Evolutionary conservation across 2,329 filamentous ascomycete genomes (phyloP), one percentile per base, ranked within the genome.

Genomic region (Colletotrichum sp.): DNA sequence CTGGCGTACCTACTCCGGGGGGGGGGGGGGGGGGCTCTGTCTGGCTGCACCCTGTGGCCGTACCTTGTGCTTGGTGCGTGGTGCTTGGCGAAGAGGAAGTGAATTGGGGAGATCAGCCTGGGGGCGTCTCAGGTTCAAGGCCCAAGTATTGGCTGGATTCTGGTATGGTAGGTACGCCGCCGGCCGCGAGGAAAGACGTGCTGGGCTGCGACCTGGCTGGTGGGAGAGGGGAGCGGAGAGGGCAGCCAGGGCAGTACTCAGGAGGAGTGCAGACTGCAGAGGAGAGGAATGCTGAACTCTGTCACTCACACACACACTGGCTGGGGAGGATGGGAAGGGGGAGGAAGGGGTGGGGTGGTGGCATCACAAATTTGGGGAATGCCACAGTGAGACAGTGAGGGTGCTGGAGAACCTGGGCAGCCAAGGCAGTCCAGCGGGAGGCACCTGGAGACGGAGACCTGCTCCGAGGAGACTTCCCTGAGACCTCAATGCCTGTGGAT

Each of bases 111-210:
- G 70, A 69, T 73, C 73, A 60, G 57, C 43, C 64, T 60, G 70
- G 65, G 64, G 43, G 18, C 68, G 73, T 75, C 73, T 68, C 70
- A 73, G 70, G 70, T 63, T 52, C 70, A 58, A 75, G 63, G 64
- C 38, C 70, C 57, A 75, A 26, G 73, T 60, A 73, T 43, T 72
- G 63, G 32, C 26, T n/a, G n/a, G 16, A 32, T 67, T 67, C 57
- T 43, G 36, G 38, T n/a, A 48, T 8, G 36, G 38, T n/a, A n/a
- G 38, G 38, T 48, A 48, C 38, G 38, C 38, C 38, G 38, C 38
- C 38, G 38, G 38, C 38, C 38, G 38, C 38, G 38, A 24, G 9
- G 32, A 16, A 36, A 24, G 66, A 68, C 16, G 48, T 52, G 52
- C 38, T 43, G 16, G 34, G 34, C 34, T 36, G 34, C 38, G 38